Base-by-base conservation (phyloP, 371 early-diverging fungal species). In the Lichtheimia corymbifera region DNA sequence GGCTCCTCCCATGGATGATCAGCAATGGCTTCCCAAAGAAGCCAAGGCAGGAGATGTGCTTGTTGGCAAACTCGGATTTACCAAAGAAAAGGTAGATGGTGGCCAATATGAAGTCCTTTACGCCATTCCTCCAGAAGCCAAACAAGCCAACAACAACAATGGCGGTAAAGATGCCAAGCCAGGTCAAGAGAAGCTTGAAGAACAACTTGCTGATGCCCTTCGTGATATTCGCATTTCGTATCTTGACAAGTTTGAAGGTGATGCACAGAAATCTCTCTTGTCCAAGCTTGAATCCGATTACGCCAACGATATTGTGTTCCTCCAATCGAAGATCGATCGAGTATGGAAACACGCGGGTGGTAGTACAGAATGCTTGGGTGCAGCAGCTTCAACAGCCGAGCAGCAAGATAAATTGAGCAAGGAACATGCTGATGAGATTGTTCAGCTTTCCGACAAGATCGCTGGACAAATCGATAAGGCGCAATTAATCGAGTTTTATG, bases 21-120 rank as follows among this genome's bases (percentile, higher is more conserved):
- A 61, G 18, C 53, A 45, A 12, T 59, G 52, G 35, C 59, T 87
- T 17, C 91, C 94, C 28, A 87, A 89, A 62, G 89, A 87, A 14
- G 91, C 89, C 25, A 87, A 88, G 63, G 72, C 88, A 0, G 95
- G 95, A 0, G 97, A 96, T 70, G 67, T 89, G 24, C 76, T 95
- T 27, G 72, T 86, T 13, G 97, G 95, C 1, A 82, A 80, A 45
- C 72, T 94, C 43, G 74, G 76, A 41, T 79, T 90, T 50, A 67
- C 74, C 4, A 43, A 71, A 14, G 69, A 72, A 30, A 75, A 74
- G 28, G 75, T 89, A 12, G 84, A 87, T 17, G 79, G 87, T n/a
- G 80, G 79, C 15, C 70, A 91, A 35, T 87, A 86, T 65, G 70
- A 68, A 18, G 83, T 80, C 1, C 68, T 88, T 18, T 87, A 90